Conservation (phyloP, 345 rosid genomes). For the Eucalyptus cloeziana region DNA sequence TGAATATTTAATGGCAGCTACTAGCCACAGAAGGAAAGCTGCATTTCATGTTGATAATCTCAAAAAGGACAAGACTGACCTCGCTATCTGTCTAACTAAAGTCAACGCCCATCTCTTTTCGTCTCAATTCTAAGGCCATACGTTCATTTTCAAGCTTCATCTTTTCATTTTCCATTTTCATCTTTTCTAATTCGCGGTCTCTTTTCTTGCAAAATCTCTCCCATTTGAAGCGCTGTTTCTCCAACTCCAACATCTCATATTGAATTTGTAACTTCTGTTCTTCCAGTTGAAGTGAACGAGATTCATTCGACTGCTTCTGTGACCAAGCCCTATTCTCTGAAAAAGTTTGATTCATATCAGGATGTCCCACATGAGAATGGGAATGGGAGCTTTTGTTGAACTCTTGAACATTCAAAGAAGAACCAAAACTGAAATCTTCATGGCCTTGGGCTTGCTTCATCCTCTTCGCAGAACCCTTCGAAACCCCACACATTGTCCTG, state of each 20-base stretch:
- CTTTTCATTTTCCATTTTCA: slow-evolving; percentile 78
- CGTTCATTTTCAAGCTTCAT: slow-evolving; percentile 87
- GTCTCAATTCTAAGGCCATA: slow-evolving; percentile 57
- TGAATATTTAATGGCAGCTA: neutral
- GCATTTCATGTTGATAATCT: neutral
- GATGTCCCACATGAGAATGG: slow-evolving; percentile 22
- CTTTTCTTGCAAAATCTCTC: slow-evolving; percentile 69
- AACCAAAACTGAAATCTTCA: slow-evolving; percentile 36
- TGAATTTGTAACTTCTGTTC: slow-evolving; percentile 78
- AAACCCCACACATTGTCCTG: slow-evolving; percentile 18
- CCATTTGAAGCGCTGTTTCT: slow-evolving; percentile 81
- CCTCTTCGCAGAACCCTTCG: slow-evolving; percentile 49
- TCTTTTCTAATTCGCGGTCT: slow-evolving; percentile 60
- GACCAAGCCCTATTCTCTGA: slow-evolving; percentile 34
- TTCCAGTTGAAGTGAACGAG: slow-evolving; percentile 57
- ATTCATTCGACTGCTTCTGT: slow-evolving; percentile 65
- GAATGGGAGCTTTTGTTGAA: slow-evolving; percentile 17
- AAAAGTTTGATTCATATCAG: slow-evolving; percentile 38
- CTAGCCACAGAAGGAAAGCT: neutral
- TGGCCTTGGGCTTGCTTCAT: slow-evolving; percentile 35
- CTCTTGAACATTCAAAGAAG: slow-evolving; percentile 22
- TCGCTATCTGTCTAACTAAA: neutral
- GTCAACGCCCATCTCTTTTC: slow-evolving; percentile 22
- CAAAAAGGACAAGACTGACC: neutral
- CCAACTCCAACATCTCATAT: slow-evolving; percentile 67